A percentile compares a stretch with the other conserved stretches of the same genome.
Conservation (phyloP, 257 asterid genomes). For the Haberlea rhodopensis region DNA sequence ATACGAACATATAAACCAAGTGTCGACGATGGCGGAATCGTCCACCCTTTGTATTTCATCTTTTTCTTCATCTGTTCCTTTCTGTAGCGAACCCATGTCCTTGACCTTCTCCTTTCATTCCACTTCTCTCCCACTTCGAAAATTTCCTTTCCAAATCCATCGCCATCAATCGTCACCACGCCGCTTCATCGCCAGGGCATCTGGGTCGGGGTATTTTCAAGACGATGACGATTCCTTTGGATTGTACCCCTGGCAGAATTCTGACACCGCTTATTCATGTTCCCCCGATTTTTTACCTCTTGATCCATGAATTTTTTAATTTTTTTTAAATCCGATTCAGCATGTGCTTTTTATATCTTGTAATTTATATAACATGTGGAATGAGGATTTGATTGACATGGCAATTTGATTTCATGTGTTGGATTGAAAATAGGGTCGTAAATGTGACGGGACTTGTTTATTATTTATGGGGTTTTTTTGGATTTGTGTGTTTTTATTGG, state of each 20-base stretch:
- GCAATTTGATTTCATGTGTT: constrained; percentile 4
- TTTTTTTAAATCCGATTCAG: background rate
- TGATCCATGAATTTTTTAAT: background rate
- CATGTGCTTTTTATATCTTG: background rate
- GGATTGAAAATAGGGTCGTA: constrained; percentile 7
- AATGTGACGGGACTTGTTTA: background rate
- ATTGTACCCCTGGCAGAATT: constrained; percentile 76
- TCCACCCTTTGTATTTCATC: constrained; percentile 52
- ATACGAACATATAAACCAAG: background rate
- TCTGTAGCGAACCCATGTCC: constrained; percentile 37
- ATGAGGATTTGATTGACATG: background rate
- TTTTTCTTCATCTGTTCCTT: constrained; percentile 41
- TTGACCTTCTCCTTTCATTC: constrained; percentile 33
- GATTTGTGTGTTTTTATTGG: constrained; percentile 15
- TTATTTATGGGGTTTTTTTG: background rate
- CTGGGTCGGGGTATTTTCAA: constrained; percentile 51
- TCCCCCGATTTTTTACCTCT: background rate
- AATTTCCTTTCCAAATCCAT: constrained; percentile 28
- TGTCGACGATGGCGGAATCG: constrained; percentile 58
- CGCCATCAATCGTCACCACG: constrained; percentile 34
- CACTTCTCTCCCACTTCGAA: constrained; percentile 33
- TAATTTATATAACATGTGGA: background rate
- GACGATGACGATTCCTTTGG: constrained; percentile 75
- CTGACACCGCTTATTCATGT: constrained; percentile 46
- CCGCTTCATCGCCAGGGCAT: constrained; percentile 43